Conservation (phyloP, 345 rosid species). For the Acer negundo region DNA sequence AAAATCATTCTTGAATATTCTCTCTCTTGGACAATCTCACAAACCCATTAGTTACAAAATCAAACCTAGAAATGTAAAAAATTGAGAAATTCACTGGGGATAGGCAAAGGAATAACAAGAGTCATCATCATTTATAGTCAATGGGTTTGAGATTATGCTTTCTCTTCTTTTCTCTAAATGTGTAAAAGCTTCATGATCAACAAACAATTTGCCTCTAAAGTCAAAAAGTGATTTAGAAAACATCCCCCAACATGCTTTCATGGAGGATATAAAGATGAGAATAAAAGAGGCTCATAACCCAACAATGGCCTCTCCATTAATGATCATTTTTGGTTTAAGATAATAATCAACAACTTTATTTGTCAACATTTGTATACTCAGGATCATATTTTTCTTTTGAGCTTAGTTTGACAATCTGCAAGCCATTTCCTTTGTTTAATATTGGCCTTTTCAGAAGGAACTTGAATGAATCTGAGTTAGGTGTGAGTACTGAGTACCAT, state of each 20-base stretch:
- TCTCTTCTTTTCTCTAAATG: conserved; percentile 26
- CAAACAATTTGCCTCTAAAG: conserved; percentile 44
- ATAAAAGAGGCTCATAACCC: conserved; percentile 38
- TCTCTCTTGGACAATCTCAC: neutral
- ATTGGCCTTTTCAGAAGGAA: neutral
- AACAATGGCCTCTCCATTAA: conserved; percentile 28
- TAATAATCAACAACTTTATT: conserved; percentile 2
- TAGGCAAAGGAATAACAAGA: neutral
- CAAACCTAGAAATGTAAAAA: conserved; percentile 27
- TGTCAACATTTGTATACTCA: conserved; percentile 33
- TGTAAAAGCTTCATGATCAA: conserved; percentile 43
- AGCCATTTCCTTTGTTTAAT: neutral
- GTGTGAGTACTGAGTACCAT: neutral
- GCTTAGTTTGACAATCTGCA: conserved; percentile 1
- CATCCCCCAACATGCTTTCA: conserved; percentile 35
- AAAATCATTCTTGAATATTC: neutral
- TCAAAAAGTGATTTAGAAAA: conserved; percentile 43
- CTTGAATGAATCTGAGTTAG: neutral
- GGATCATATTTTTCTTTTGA: neutral
- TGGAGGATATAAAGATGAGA: conserved; percentile 24
- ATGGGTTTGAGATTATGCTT: conserved; percentile 31
- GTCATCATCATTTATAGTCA: conserved; percentile 22
- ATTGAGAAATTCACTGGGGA: neutral
- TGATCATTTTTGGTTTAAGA: neutral
- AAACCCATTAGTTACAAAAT: conserved; percentile 29